phyloP scores from a whole-genome alignment of 208 protist species.

The Histomonas meleagridis region DNA sequence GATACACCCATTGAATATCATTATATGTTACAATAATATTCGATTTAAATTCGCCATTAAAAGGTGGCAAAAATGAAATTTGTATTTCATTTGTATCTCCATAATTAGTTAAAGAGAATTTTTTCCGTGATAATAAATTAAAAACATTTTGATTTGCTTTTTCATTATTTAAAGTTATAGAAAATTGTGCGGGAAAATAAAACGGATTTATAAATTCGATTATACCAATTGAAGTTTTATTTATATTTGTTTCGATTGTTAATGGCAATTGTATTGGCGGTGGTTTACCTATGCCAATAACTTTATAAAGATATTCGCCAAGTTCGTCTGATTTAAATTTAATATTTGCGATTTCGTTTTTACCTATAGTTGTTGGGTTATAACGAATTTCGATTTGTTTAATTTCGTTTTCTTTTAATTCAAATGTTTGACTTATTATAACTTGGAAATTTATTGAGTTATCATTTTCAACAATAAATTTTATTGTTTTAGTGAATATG shows the following conservation, averaged over 20 bases:
- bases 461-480: not conserved
- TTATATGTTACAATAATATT: not conserved
- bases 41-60: not conserved
- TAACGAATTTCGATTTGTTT: not conserved
- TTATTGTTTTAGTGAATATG: not conserved
- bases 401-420: too few relatives aligned
- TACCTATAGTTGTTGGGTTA: not conserved
- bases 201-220: slow-evolving; percentile 21
- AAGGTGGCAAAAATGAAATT: not conserved
- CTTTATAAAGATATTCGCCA: not conserved
- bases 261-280: not conserved
- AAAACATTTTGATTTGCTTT: not conserved
- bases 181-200: not conserved
- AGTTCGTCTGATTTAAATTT: not conserved
- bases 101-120: not conserved
- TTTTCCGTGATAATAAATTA: not conserved
- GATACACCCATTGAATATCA: slow-evolving; percentile 20
- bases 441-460: not conserved
- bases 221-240: not conserved
- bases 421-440: not conserved
- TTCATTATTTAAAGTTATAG: not conserved
- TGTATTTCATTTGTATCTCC: not conserved
- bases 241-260: not conserved
- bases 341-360: not conserved
- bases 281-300: slow-evolving; percentile 4